Base-by-base conservation (phyloP, 352 stramenopile genomes). In the Aphanomyces euteiches region DNA sequence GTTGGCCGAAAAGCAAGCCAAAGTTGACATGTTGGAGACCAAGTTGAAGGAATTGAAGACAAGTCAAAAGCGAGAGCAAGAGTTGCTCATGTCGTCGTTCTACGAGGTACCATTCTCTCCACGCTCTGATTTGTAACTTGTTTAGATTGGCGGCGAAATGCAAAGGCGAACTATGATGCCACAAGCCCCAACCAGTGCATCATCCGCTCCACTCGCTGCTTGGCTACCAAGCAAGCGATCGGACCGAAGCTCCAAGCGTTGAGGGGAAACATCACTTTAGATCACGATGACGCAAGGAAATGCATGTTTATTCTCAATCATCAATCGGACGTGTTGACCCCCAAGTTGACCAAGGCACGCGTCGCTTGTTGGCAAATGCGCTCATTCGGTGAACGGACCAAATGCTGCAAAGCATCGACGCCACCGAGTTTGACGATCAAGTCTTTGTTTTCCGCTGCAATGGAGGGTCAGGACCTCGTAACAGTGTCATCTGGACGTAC, bases 361-460 rank as follows among this genome's bases (percentile, higher is more conserved):
- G 84, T 92, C 37, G 89, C 89, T 59, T 96, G 89, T 57, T 93
- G 85, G 84, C 87, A 93, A 87, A 96, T 95, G 73, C 89, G 78
- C 71, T 96, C 86, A 61, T 96, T 93, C 3, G 78, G 78, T 19
- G 85, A 95, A 37, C 81, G 79, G 68, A 92, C 80, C 37, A 96
- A 81, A 43, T 74, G 79, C 66, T 95, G 85, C 15, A 96, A 76
- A 63, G 88, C 87, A 21, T 93, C 84, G 17, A 96, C 83, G 6
- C 88, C 89, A 12, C 84, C 84, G 15, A 96, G 73, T 15, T 91
- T 79, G 53, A 95, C 75, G 67, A 97, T 95, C 63, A 90, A 75
- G 74, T 93, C 84, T 69, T 96, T 95, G 82, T 97, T 97, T 67
- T 92, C 83, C 10, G 84, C 87, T 95, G 59, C 19, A 68, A 19